Evolutionary conservation across 495 filamentous ascomycete species (phyloP).

Genomic region (Lasiosphaeria hispida): DNA sequence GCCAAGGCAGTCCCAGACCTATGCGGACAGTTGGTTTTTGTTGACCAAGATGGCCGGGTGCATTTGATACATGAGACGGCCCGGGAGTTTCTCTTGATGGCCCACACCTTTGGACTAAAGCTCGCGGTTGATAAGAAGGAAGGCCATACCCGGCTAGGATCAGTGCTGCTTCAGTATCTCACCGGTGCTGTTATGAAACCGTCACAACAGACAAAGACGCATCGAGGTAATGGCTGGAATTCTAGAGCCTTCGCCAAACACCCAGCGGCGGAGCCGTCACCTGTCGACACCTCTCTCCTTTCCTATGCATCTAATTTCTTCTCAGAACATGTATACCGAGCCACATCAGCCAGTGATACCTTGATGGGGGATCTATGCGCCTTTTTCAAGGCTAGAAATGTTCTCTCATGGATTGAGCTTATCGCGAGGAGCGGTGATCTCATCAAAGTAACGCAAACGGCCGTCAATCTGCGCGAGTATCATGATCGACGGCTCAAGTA

Average conservation of each 20-base stretch:
- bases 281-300: constrained; percentile 18
- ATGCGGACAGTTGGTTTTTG: constrained; percentile 31
- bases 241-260: background rate
- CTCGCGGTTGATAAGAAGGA: constrained; percentile 17
- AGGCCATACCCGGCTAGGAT: constrained; percentile 23
- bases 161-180: constrained; percentile 25
- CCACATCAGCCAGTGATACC: constrained; percentile 16
- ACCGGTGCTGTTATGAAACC: constrained; percentile 16
- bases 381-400: constrained; percentile 21
- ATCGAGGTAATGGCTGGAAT: background rate
- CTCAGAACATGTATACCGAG: constrained; percentile 28
- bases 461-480: constrained; percentile 33
- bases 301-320: constrained; percentile 30
- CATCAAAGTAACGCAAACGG: constrained; percentile 16
- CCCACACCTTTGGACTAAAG: constrained; percentile 7
- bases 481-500: constrained; percentile 21
- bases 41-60: constrained; percentile 24
- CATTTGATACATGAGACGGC: constrained; percentile 36
- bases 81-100: constrained; percentile 30
- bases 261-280: too few species aligned
- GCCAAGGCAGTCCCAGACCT: constrained; percentile 26
- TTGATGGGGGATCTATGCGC: constrained; percentile 17
- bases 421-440: constrained; percentile 24
- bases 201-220: constrained; percentile 4
- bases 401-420: constrained; percentile 33